Evolutionary conservation across 2,329 filamentous ascomycete species (phyloP).

Genomic region (Penicillium sp.): DNA sequence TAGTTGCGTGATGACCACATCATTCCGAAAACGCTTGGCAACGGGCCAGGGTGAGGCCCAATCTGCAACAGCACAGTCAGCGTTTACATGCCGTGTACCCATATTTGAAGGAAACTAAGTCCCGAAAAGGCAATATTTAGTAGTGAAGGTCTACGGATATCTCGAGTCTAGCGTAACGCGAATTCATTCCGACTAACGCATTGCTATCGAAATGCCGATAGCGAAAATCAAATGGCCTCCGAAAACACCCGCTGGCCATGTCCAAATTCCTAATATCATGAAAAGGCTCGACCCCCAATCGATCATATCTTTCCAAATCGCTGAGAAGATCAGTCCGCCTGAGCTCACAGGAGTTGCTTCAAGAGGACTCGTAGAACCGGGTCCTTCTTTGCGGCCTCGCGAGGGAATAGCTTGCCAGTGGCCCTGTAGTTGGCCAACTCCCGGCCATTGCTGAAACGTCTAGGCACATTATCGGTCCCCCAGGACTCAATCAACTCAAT

Average conservation of each 20-base stretch:
- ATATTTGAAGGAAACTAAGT: not conserved
- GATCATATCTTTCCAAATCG: not conserved
- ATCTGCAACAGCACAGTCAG: not conserved
- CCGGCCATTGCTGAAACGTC: conserved; percentile 21
- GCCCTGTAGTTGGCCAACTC: conserved; percentile 26
- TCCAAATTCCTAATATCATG: conserved; percentile 9
- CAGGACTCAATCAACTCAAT: conserved; percentile 40
- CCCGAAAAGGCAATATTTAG: not conserved
- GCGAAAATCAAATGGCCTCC: not conserved
- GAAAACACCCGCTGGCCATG: not conserved
- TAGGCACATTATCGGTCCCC: conserved; percentile 13
- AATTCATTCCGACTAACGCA: not conserved
- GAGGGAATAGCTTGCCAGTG: conserved; percentile 20
- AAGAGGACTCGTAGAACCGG: conserved; percentile 30
- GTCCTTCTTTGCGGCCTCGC: conserved; percentile 30
- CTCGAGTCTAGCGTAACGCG: not conserved
- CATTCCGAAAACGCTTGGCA: not conserved
- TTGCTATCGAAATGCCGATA: not conserved
- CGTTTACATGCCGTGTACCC: not conserved
- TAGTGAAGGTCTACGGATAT: not conserved
- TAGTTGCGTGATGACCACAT: conserved; percentile 3
- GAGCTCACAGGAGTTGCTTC: conserved; percentile 7
- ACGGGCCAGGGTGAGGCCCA: not conserved
- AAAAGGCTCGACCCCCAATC: not conserved
- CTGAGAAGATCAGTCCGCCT: not conserved